Evolutionary conservation across 495 filamentous ascomycete species (phyloP).

Genomic region (Aspergillus haitiensis): DNA sequence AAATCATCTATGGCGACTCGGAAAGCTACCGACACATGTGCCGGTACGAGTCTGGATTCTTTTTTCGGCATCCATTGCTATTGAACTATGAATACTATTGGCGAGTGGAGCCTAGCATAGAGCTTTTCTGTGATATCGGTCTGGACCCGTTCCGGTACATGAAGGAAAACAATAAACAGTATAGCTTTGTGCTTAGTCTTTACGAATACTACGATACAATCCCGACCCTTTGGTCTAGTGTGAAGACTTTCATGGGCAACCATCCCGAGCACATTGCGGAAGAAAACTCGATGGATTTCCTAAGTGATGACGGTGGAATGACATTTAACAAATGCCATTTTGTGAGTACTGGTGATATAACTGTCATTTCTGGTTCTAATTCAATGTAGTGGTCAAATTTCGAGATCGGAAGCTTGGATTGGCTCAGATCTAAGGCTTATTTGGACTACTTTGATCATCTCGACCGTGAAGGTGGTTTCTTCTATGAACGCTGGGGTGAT

Average conservation of each 20-base stretch:
- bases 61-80: conserved; percentile 83
- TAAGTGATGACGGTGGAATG: conserved; percentile 86
- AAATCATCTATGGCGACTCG: conserved; percentile 95
- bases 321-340: conserved; percentile 97
- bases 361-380: conserved; percentile 1
- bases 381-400: conserved; percentile 81
- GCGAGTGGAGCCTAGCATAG: conserved; percentile 86
- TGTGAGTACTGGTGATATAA: conserved; percentile 51
- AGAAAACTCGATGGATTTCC: conserved; percentile 84
- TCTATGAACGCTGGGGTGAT: conserved; percentile 92
- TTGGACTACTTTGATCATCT: conserved; percentile 77
- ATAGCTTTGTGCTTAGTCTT: conserved; percentile 84
- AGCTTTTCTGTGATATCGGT: conserved; percentile 81
- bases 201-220: conserved; percentile 97
- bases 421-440: conserved; percentile 78
- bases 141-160: conserved; percentile 86
- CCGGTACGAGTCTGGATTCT: conserved; percentile 90
- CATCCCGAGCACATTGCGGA: conserved; percentile 84
- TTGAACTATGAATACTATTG: conserved; percentile 89
- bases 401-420: conserved; percentile 80
- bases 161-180: conserved; percentile 86
- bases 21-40: conserved; percentile 93
- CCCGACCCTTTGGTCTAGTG: conserved; percentile 89
- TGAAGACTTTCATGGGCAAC: conserved; percentile 84
- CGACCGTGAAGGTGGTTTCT: conserved; percentile 84